phyloP scores from a whole-genome alignment of 2,329 filamentous ascomycete species.

The Penicillium sp. region DNA sequence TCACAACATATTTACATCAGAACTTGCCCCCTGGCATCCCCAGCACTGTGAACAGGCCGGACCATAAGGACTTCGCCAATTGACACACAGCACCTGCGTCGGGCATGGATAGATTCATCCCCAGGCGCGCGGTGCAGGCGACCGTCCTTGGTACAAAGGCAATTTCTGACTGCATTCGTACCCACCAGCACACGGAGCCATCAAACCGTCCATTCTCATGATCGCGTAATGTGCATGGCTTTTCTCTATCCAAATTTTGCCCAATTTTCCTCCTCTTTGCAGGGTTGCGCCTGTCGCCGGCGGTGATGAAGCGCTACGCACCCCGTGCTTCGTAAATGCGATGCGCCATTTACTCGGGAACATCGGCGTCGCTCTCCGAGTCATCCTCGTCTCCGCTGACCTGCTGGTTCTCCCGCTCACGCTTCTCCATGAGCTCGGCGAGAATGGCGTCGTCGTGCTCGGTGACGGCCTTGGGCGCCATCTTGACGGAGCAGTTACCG shows the following conservation, averaged over 20 bases:
- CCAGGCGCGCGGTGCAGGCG: constrained; percentile 19
- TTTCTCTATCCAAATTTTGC: constrained; percentile 25
- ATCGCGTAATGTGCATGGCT: constrained; percentile 23
- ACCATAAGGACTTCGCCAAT: constrained; percentile 17
- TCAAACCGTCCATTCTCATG: constrained; percentile 21
- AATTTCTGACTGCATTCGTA: constrained; percentile 22
- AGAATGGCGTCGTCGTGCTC: constrained; percentile 97
- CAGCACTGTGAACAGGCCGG: constrained; percentile 6
- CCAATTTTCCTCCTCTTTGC: constrained; percentile 13
- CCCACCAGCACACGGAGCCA: constrained; percentile 20
- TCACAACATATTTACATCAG: constrained; percentile 39
- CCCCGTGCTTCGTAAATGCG: constrained; percentile 11
- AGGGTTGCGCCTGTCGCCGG: constrained; percentile 15
- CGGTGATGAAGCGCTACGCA: constrained; percentile 15
- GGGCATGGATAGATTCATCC: constrained; percentile 15
- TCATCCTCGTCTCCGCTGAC: constrained; percentile 96
- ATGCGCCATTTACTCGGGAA: constrained; percentile 48
- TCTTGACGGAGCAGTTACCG: constrained; percentile 85
- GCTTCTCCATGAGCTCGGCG: constrained; percentile 98
- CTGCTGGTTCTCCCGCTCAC: constrained; percentile 94
- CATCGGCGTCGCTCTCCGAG: constrained; percentile 91
- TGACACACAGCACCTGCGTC: constrained; percentile 13
- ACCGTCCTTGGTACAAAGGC: constrained; percentile 19
- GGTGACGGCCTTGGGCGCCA: constrained; percentile 98
- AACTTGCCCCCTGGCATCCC: constrained; percentile 25